Conservation (phyloP, 2,329 filamentous ascomycete species). For the Pyrenochaeta sp. region DNA sequence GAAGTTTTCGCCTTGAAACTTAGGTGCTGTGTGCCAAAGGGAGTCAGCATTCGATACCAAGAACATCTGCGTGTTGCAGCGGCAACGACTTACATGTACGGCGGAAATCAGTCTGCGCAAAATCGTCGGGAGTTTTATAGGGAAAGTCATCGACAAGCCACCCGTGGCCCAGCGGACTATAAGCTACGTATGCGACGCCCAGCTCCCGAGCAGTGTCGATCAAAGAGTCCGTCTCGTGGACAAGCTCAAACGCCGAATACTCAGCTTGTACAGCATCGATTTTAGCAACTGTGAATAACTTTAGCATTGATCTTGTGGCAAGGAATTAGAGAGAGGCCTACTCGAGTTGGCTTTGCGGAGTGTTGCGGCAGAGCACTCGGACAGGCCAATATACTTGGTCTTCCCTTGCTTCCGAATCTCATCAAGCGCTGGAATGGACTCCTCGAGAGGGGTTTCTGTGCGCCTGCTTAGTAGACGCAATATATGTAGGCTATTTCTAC, state of each 20-base stretch:
- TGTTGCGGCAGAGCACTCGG: constrained; percentile 53
- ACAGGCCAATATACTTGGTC: constrained; percentile 58
- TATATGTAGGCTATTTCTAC: background rate
- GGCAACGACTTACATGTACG: constrained; percentile 2
- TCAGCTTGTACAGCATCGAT: constrained; percentile 60
- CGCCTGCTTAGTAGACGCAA: background rate
- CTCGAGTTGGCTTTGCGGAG: constrained; percentile 56
- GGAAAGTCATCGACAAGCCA: constrained; percentile 31
- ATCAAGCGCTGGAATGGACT: constrained; percentile 59
- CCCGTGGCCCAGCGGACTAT: constrained; percentile 45
- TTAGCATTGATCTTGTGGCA: background rate
- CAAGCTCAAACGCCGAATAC: constrained; percentile 58
- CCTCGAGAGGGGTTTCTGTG: constrained; percentile 44
- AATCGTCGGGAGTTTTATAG: constrained; percentile 54
- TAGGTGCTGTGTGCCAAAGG: constrained; percentile 37
- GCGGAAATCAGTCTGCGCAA: constrained; percentile 47
- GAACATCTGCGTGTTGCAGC: background rate
- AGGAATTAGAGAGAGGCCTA: constrained; percentile 1
- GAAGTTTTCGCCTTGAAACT: constrained; percentile 51
- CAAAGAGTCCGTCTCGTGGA: constrained; percentile 51
- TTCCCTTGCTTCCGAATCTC: constrained; percentile 53
- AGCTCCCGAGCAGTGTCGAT: constrained; percentile 51
- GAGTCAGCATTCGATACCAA: background rate
- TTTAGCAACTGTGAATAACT: constrained; percentile 45
- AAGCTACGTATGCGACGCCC: constrained; percentile 45